Base-by-base conservation (phyloP, 495 filamentous ascomycete species). In the Niebla homalea region DNA sequence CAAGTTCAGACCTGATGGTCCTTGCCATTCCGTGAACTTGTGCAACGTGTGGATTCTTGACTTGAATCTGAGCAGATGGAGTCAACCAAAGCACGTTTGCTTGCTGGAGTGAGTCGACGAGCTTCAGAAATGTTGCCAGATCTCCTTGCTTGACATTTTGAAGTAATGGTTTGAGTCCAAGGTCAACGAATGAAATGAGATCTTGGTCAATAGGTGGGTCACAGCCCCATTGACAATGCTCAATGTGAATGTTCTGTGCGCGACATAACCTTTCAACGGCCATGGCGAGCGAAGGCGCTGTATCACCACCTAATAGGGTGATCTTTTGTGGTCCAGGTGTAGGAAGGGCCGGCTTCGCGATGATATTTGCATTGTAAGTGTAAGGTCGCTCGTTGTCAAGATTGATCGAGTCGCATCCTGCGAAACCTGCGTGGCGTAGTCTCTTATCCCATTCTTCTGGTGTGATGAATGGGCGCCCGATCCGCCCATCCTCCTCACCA, bases 331-430 rank as follows among this genome's bases (percentile, higher is more conserved):
- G 46, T 14, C 2, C 18, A 36, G 32, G n/a, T 11, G 10, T 16
- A 5, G 5, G 38, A 48, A 22, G 22, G 55, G 4, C 16, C 14
- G 44, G 37, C 22, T 38, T 37, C 2, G 64, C 53, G 1, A 70
- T 25, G 32, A 69, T 66, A 14, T 53, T 61, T 20, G 62, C 59
- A 18, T 51, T 60, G 15, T 54, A 23, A 8, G 56, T 57, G 32
- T 65, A 67, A 14, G 68, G 67, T 2, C 53, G 39, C 7, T 65
- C 58, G 11, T 50, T 32, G 26, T 70, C 67, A 18, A 55, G 46
- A 1, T 62, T 55, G 4, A 62, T 52, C 1, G 58, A 50, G n/a
- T 70, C 60, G 0, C 61, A 52, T 11, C 64, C 65, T 0, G 56
- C 57, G 25, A 68, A 68, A 1, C 62, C 62, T 5, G 60, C 58